Base-by-base conservation (phyloP, 2,329 filamentous ascomycete genomes). In the Colletotrichum navitas region DNA sequence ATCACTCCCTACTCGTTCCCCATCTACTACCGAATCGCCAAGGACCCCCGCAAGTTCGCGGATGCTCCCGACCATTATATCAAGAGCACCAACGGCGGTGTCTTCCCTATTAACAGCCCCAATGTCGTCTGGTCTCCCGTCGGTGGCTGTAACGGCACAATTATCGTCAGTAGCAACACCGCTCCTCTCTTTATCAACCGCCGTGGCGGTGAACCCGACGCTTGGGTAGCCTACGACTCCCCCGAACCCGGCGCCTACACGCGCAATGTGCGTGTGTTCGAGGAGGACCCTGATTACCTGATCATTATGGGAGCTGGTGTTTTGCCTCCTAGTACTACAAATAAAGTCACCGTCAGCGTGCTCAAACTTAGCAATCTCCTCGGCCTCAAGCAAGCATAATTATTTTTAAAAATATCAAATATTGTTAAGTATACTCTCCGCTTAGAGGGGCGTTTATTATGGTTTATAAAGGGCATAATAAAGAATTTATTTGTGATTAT, bases 301-400 rank as follows among this genome's bases (percentile, higher is more conserved):
- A 73, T 85, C n/a, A 85, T 88, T 55, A 83, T 83, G 69, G 83
- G 83, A 0, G 85, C 79, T 0, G 82, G 83, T 0, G 79, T 82
- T n/a, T 77, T 85, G 75, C 86, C 85, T 5, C 84, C 84, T 1
- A 85, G 80, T 52, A 85, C 79, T 43, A 83, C 82, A 43, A 87
- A 88, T 52, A 77, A 81, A 75, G 79, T 84, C 3, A 81, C 78
- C 18, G 67, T 82, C 47, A 83, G 81, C 51, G 78, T 84, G 43
- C 76, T 81, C 14, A 74, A 74, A 29, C 64, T 79, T 2, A 78
- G 78, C 0, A 72, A 80, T 72, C 58, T 74, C 10, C 16, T 74
- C 24, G 66, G 61, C 18, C 69, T 73, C n/a, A 66, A 64, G 61
- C 65, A 68, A 56, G 69, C 65, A 29, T 71, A 18, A 59, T 32